Base-by-base conservation (phyloP, 1,139 yeast genomes). In the Candida pseudoviswanathii region DNA sequence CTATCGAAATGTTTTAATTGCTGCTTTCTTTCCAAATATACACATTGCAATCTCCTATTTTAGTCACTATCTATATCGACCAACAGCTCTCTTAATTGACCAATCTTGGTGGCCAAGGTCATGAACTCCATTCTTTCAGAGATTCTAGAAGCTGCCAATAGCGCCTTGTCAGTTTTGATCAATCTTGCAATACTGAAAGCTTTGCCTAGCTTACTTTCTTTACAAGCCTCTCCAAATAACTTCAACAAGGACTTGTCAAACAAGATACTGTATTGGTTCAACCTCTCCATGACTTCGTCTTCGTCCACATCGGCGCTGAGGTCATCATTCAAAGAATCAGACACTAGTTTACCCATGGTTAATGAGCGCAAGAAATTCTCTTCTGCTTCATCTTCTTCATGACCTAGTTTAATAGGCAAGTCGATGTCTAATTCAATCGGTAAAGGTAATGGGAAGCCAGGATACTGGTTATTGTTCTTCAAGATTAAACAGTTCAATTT, bases 101-200 rank as follows among this genome's bases (percentile, higher is more conserved):
- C 83, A 51, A 92, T 85, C 61, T 81, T 83, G 51, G 80, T 81
- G 1, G 90, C 91, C 58, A 94, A 71, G 6, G 77, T 73, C 37
- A 78, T 68, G 63, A 85, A 76, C 48, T 86, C 91, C 61, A 88
- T 82, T 57, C 96, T 80, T 58, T 88, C 88, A 0, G 96, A 89
- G 51, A 94, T 88, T 67, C 87, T 87, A 25, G 81, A 73, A 1
- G 97, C 97, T 0, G 97, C 97, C 51, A 79, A 80, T 54, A 92
- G 71, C 4, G 96, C 96, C 57, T 86, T 84, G 54, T 86, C 92
- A 54, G 84, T 86, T 58, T 83, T 81, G 58, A 94, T 75, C 62
- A 88, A 81, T 57, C 77, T 79, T 4, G 84, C 91, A 43, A 94
- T 66, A 37, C 87, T 85, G 55, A 82, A 73, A 0, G 96, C 95